Evolutionary conservation across 257 asterid species (phyloP).

Genomic region (Plantago major): DNA sequence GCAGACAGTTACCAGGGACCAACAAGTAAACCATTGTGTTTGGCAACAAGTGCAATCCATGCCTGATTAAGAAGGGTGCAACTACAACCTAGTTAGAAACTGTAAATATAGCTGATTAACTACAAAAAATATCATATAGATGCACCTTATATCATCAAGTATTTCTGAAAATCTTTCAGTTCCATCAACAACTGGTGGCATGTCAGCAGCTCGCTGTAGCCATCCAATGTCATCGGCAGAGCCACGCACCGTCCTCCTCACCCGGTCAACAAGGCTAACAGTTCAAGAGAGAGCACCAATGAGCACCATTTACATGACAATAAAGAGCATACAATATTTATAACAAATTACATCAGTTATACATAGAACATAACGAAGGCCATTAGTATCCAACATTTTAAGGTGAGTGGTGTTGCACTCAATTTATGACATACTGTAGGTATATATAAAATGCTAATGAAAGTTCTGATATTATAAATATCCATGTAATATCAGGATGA

Average conservation of each 20-base stretch:
- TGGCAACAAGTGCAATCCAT: slow-evolving; percentile 85
- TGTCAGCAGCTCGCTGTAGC: slow-evolving; percentile 62
- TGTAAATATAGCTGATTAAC: slow-evolving; percentile 7
- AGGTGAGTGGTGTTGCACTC: too few species aligned
- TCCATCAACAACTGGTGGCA: slow-evolving; percentile 94
- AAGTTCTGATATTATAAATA: too few species aligned
- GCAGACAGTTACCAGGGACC: slow-evolving; percentile 71
- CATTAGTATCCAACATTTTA: too few species aligned
- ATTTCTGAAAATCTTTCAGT: slow-evolving; percentile 72
- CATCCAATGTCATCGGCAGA: slow-evolving; percentile 98
- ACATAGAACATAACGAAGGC: too few species aligned
- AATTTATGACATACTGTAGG: too few species aligned
- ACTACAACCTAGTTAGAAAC: slow-evolving; percentile 19
- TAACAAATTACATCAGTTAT: background rate
- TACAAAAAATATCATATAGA: slow-evolving; percentile 1
- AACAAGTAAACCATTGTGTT: slow-evolving; percentile 83
- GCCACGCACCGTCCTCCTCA: slow-evolving; percentile 85
- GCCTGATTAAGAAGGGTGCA: slow-evolving; percentile 47
- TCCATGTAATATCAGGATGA: too few species aligned
- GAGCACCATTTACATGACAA: slow-evolving; percentile 5
- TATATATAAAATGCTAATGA: too few species aligned
- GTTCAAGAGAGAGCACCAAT: slow-evolving; percentile 18
- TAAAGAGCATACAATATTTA: background rate
- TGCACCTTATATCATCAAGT: slow-evolving; percentile 71
- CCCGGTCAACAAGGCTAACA: slow-evolving; percentile 50